A percentile compares a stretch with the other conserved stretches of the same genome.
Evolutionary conservation across 371 early-diverging fungal species (phyloP).

Genomic region (Basidiobolus meristosporus): DNA sequence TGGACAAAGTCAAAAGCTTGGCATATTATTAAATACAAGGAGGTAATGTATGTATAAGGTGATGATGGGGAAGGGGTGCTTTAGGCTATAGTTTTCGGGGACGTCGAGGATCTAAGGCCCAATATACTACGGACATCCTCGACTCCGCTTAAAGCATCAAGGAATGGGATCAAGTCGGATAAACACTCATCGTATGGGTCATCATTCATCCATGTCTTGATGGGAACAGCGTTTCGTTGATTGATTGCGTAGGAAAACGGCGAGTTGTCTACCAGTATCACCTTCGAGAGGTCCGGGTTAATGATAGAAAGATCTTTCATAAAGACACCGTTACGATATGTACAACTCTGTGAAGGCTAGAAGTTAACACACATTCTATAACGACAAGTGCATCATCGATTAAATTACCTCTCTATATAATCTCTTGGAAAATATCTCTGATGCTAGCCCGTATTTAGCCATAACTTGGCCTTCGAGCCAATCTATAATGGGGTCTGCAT

Average conservation of each 20-base stretch:
- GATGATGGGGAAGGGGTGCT: too few species aligned
- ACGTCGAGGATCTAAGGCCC: slow-evolving; percentile 10
- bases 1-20: too few species aligned
- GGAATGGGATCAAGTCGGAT: slow-evolving; percentile 62
- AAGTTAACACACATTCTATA: too few species aligned
- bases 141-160: slow-evolving; percentile 67
- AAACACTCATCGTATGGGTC: slow-evolving; percentile 58
- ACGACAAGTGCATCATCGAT: not conserved
- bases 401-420: slow-evolving; percentile 61
- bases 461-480: too few species aligned
- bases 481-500: slow-evolving; percentile 96
- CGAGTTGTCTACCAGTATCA: slow-evolving; percentile 82
- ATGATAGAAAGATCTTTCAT: slow-evolving; percentile 71
- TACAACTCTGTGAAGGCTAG: slow-evolving; percentile 32
- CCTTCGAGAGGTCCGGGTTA: slow-evolving; percentile 68
- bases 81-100: too few species aligned
- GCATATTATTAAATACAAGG: too few species aligned
- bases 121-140: slow-evolving; percentile 53
- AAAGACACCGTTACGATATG: slow-evolving; percentile 52
- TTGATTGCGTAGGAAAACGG: slow-evolving; percentile 67
- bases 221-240: too few species aligned
- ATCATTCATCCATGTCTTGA: too few species aligned
- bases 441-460: slow-evolving; percentile 62
- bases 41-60: too few species aligned
- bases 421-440: slow-evolving; percentile 55